Percentiles rank a stretch among this genome's conserved stretches.
Evolutionary conservation across 1,284 basidiomycete genomes (phyloP).

Genomic region (Ceratobasidium sp.): DNA sequence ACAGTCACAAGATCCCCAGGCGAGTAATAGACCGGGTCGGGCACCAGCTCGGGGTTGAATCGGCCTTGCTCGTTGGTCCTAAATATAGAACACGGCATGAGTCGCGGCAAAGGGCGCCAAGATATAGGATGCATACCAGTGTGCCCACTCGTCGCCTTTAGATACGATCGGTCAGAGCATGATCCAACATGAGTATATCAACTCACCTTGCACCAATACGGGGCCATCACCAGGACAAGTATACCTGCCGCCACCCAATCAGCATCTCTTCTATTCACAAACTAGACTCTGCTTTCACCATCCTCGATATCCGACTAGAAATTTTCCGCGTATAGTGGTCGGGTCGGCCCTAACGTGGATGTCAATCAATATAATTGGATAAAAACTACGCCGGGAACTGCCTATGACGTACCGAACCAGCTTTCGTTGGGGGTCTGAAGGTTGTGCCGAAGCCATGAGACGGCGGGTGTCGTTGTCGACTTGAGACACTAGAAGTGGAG

Average conservation of each 20-base stretch:
- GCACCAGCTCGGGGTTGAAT: slow-evolving; percentile 41
- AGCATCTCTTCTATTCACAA: not conserved
- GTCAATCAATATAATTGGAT: not conserved
- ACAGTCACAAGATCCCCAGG: slow-evolving; percentile 72
- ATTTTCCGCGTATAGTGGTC: slow-evolving; percentile 75
- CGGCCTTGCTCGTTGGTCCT: slow-evolving; percentile 63
- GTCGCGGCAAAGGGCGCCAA: slow-evolving; percentile 68
- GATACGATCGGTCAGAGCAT: not conserved
- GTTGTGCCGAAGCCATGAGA: slow-evolving; percentile 32
- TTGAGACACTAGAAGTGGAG: not conserved
- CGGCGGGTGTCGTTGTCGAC: not conserved
- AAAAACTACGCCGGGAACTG: not conserved
- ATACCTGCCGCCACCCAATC: slow-evolving; percentile 62
- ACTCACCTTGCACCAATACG: slow-evolving; percentile 74
- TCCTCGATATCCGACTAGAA: slow-evolving; percentile 84
- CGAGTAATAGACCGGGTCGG: slow-evolving; percentile 60
- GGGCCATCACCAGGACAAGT: slow-evolving; percentile 73
- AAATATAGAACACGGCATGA: slow-evolving; percentile 72
- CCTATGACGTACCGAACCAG: slow-evolving; percentile 7
- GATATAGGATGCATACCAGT: slow-evolving; percentile 57
- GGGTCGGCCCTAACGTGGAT: slow-evolving; percentile 58
- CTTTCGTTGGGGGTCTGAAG: slow-evolving; percentile 27
- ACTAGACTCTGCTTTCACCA: slow-evolving; percentile 64
- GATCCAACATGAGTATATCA: slow-evolving; percentile 66
- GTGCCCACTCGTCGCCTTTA: slow-evolving; percentile 30